Evolutionary conservation across 441 rosid species (phyloP).

Genomic region (Mallotus repandus): DNA sequence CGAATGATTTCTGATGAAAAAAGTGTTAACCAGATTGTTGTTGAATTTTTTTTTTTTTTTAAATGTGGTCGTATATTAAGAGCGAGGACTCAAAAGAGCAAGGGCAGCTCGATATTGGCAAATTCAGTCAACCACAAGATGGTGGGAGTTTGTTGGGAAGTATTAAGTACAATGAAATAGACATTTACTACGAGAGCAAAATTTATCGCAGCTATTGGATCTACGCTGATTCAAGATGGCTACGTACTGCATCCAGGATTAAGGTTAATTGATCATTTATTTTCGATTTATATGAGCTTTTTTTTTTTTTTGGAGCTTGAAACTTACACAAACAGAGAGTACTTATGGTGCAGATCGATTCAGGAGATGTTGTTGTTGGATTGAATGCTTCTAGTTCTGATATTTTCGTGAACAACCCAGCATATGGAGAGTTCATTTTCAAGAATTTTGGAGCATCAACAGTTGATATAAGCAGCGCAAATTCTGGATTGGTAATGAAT

Average conservation of each 20-base stretch:
- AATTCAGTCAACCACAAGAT: neutral
- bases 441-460: neutral
- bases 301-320: no score
- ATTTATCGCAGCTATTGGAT: no score
- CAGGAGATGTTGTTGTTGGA: neutral
- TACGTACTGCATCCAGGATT: no score
- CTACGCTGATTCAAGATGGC: no score
- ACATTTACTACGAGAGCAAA: no score
- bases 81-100: neutral
- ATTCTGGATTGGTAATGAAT: conserved; percentile 1
- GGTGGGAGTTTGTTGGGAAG: conserved; percentile 17
- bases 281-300: no score
- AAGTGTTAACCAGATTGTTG: no score
- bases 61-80: neutral
- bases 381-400: conserved; percentile 8
- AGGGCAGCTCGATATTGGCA: neutral
- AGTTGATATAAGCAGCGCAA: neutral
- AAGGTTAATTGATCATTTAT: no score
- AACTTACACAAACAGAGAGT: neutral
- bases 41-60: neutral
- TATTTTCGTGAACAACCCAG: neutral
- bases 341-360: neutral
- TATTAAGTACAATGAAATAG: neutral
- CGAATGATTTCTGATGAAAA: no score
- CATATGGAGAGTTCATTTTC: conserved; percentile 13